These are phyloP conservation scores for Licmophora abbreviata DNA, from an alignment of 108 stramenopile species.

Conservation along the genomic window DNA sequence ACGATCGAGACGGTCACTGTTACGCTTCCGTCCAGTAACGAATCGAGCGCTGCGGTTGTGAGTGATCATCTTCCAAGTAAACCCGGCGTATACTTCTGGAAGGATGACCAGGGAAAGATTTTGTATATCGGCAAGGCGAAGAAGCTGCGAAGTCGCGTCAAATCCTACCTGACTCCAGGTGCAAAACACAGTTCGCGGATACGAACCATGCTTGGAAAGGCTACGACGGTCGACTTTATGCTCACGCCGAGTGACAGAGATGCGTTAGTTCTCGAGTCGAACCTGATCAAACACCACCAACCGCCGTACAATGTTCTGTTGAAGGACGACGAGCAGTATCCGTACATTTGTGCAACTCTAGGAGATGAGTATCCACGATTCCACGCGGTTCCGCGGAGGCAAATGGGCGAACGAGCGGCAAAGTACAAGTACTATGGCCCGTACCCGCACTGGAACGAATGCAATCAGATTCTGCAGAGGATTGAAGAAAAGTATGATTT, in stretches of 20 bases:
- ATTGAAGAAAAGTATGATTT: conserved; percentile 41
- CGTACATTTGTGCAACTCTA: conserved; percentile 62
- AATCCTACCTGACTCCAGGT: conserved; percentile 40
- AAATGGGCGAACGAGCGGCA: conserved; percentile 8
- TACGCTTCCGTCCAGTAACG: neutral
- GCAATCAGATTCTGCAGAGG: conserved; percentile 27
- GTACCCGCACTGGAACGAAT: conserved; percentile 42
- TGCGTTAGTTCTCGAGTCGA: conserved; percentile 58
- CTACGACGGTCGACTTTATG: conserved; percentile 37
- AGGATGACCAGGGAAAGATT: conserved; percentile 30
- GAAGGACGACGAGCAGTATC: conserved; percentile 62
- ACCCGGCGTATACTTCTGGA: conserved; percentile 69
- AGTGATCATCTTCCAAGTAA: conserved; percentile 50
- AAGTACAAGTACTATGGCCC: conserved; percentile 60
- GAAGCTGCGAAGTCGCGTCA: conserved; percentile 39
- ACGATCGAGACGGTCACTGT: too few relatives aligned
- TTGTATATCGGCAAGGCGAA: conserved; percentile 73
- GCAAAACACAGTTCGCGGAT: conserved; percentile 43
- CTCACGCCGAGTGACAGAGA: conserved; percentile 56
- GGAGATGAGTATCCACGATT: conserved; percentile 44
- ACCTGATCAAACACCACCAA: conserved; percentile 61
- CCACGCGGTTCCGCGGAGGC: conserved; percentile 27
- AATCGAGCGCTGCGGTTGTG: conserved; percentile 4
- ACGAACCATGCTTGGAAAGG: conserved; percentile 41
- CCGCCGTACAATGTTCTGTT: conserved; percentile 59